These are phyloP conservation scores for Ogataea angusta DNA, from an alignment of 805 yeast genomes.

Conservation along the genomic window DNA sequence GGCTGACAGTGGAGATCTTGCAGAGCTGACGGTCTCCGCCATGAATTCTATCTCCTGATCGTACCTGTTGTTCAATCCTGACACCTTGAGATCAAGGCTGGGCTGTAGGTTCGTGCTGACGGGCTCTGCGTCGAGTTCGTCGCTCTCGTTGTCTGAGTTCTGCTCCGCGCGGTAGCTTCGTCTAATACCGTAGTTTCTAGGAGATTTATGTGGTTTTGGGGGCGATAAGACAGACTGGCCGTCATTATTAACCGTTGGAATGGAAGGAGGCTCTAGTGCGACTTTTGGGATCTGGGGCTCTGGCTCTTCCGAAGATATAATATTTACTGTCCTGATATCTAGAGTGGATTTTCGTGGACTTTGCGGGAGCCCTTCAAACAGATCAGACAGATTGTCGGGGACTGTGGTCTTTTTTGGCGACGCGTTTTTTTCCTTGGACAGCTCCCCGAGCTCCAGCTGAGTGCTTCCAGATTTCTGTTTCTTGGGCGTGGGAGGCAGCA, in stretches of 20 bases:
- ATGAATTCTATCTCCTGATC: conserved; percentile 17
- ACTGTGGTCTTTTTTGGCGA: no score
- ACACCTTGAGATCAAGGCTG: conserved; percentile 29
- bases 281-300: background rate
- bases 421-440: background rate
- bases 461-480: background rate
- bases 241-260: no score
- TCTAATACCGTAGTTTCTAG: conserved; percentile 28
- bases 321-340: background rate
- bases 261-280: no score
- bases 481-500: background rate
- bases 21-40: conserved; percentile 9
- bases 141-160: conserved; percentile 12
- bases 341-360: conserved; percentile 4
- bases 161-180: conserved; percentile 27
- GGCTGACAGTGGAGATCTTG: conserved; percentile 15
- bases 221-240: background rate
- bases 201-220: background rate
- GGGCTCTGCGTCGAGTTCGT: conserved; percentile 13
- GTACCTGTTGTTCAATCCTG: conserved; percentile 30
- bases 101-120: conserved; percentile 19
- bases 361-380: conserved; percentile 10
- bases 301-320: background rate
- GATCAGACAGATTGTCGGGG: background rate
- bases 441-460: no score